Percentiles rank a stretch among this genome's conserved stretches.
phyloP scores from a whole-genome alignment of 768 basidiomycete genomes.

The Lentinus tigrinus region DNA sequence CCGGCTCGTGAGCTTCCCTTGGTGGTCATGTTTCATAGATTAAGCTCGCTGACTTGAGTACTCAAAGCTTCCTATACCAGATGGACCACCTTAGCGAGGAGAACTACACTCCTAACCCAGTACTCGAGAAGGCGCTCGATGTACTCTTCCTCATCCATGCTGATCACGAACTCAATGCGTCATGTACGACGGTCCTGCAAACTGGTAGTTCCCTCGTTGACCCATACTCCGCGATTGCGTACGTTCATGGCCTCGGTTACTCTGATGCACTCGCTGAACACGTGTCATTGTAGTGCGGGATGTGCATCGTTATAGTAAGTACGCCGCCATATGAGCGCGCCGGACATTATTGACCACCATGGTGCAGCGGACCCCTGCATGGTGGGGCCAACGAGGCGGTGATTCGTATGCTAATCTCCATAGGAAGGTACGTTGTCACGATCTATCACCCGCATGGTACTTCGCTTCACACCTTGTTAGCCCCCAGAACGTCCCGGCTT shows the following conservation, averaged over 20 bases:
- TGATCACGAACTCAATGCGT: slow-evolving; percentile 89
- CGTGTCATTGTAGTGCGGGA: slow-evolving; percentile 54
- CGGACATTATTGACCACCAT: background rate
- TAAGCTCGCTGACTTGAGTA: background rate
- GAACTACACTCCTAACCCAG: slow-evolving; percentile 77
- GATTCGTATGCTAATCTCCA: slow-evolving; percentile 88
- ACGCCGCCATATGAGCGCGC: background rate
- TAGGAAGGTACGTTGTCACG: slow-evolving; percentile 60
- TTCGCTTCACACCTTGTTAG: slow-evolving; percentile 32
- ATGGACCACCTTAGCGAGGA: slow-evolving; percentile 80
- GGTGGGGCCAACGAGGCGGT: slow-evolving; percentile 94
- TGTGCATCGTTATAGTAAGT: slow-evolving; percentile 86
- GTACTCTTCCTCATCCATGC: slow-evolving; percentile 86
- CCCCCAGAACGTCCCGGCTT: slow-evolving; percentile 81
- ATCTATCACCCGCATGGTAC: no score
- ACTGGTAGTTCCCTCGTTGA: slow-evolving; percentile 88
- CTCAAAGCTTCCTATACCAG: slow-evolving; percentile 77
- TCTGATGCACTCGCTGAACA: background rate
- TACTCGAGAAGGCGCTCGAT: slow-evolving; percentile 85
- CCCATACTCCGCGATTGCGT: slow-evolving; percentile 85
- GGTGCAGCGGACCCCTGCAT: slow-evolving; percentile 64
- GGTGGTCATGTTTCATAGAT: background rate
- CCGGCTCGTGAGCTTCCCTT: slow-evolving; percentile 62
- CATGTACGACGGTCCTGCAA: slow-evolving; percentile 82
- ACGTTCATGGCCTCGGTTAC: slow-evolving; percentile 16